Base-by-base conservation (phyloP, 2,329 filamentous ascomycete species). In the Penicillium rolfsii region DNA sequence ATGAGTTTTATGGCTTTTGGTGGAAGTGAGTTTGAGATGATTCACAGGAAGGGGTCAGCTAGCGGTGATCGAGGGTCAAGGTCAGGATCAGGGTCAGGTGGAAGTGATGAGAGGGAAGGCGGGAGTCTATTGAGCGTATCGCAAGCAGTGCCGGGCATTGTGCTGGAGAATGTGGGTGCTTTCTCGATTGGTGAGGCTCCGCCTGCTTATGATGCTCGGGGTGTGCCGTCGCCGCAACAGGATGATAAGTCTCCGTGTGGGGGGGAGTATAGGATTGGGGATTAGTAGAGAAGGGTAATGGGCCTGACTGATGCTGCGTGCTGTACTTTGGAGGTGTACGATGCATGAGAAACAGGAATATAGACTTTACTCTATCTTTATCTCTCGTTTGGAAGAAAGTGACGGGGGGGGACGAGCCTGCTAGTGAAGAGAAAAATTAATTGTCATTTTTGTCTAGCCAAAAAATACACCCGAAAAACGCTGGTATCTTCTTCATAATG, bases 1-100 rank as follows among this genome's bases (percentile, higher is more conserved):
- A 69, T 71, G 67, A 73, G 71, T 30, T 74, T 74, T 28, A 71
- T 73, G 70, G 56, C 70, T 6, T 73, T 65, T 55, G 62, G 58
- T 35, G 16, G 52, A 16, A 54, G 24, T 41, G 54, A 45, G n/a
- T 11, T 52, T 53, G 53, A 57, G 22, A 55, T 30, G 33, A 24
- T 28, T 11, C 19, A 30, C 19, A 48, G 22, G 43, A 35, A 16
- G 35, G 22, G 11, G 30, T 12, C 26, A n/a, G 14, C 41, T 19
- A 19, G 30, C 16, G 8, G 8, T 55, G 48, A 7, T 35, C 35
- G 19, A 9, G 24, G 46, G 33, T 36, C 46, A 28, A 38, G 28
- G 24, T 22, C 19, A 22, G 19, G 19, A 22, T 22, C 19, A 28
- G 28, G 24, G 16, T 28, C 28, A 12, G 59, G 7, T 35, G 35